Percentiles rank a stretch among this genome's conserved stretches.
Conservation (phyloP, 352 stramenopile genomes). For the Pythium brassicae region DNA sequence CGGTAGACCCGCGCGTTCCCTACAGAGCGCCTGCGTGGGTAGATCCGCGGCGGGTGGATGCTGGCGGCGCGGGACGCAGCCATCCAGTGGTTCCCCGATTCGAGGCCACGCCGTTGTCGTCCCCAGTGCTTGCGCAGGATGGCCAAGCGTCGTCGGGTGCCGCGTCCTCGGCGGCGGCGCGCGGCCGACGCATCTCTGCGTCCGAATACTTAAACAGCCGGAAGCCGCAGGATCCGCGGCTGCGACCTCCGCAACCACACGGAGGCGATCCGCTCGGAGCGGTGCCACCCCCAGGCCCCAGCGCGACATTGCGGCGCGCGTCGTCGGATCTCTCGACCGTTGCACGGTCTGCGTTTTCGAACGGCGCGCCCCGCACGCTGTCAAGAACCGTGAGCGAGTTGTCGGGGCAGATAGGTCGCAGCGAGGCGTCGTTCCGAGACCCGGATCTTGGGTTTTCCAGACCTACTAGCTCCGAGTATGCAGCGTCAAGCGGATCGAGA, state of each 20-base stretch:
- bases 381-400: conserved; percentile 17
- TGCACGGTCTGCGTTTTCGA: not conserved
- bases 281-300: not conserved
- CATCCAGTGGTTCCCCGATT: not conserved
- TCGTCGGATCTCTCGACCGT: conserved; percentile 3
- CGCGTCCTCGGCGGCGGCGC: not conserved
- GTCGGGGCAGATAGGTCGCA: not conserved
- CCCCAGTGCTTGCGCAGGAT: conserved; percentile 2
- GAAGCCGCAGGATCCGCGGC: conserved; percentile 11
- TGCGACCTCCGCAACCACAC: not conserved
- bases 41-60: no score
- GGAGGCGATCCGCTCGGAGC: not conserved
- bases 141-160: not conserved
- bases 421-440: conserved; percentile 5
- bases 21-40: not conserved
- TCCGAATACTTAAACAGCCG: conserved; percentile 11
- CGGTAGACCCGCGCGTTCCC: not conserved
- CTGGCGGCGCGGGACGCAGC: conserved; percentile 1
- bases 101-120: conserved; percentile 7
- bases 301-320: conserved; percentile 1
- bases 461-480: conserved; percentile 5
- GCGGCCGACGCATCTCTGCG: conserved; percentile 10
- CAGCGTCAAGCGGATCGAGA: conserved; percentile 8
- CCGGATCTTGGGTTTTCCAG: not conserved
- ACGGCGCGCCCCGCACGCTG: not conserved